Evolutionary conservation across 768 basidiomycete genomes (phyloP), one percentile per base, ranked within the genome.

Genomic region (Coprinopsis sp.): DNA sequence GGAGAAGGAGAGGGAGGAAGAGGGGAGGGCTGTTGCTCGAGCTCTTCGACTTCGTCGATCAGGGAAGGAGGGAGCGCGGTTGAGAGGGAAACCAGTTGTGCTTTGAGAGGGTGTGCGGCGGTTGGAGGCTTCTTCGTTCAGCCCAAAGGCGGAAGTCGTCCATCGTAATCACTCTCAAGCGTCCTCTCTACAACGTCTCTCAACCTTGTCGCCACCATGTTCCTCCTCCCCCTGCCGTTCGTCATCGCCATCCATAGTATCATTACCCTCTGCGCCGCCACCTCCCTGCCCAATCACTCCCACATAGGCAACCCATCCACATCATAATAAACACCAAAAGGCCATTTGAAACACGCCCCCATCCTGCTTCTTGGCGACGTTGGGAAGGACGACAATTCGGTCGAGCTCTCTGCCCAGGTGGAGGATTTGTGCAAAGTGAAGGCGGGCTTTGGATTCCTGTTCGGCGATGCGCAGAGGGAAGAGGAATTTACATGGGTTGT

Each of bases 301-400:
- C 2, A 31, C 40, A 10, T 37, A 39, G 18, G 28, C 36, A 21
- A 63, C 43, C 8, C 56, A 55, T 14, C 12, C 2, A 59, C 46
- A 49, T 74, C 69, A 51, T 81, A 83, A 61, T 81, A 83, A 6
- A 63, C 63, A 2, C 61, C 63, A 51, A 82, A 77, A 1, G 66
- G 61, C 69, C 69, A 73, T 40, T 64, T 60, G 51, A 67, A 72
- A 63, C 81, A 84, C 3, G 66, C 59, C 1, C 77, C 74, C 27
- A 82, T 66, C 29, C 77, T 70, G 37, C 75, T 76, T 33, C 47
- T 75, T 74, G 6, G 75, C 76, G 3, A 82, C 79, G 48, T 79
- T 78, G 2, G 82, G 82, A 3, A 84, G 67, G 22, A 84, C 78
- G 29, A 83, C 66, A 2, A 74, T 82, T 4, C 81, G 71, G 52